Evolutionary conservation across 2,329 filamentous ascomycete species (phyloP).

Genomic region (Trichoderma guizhouense): DNA sequence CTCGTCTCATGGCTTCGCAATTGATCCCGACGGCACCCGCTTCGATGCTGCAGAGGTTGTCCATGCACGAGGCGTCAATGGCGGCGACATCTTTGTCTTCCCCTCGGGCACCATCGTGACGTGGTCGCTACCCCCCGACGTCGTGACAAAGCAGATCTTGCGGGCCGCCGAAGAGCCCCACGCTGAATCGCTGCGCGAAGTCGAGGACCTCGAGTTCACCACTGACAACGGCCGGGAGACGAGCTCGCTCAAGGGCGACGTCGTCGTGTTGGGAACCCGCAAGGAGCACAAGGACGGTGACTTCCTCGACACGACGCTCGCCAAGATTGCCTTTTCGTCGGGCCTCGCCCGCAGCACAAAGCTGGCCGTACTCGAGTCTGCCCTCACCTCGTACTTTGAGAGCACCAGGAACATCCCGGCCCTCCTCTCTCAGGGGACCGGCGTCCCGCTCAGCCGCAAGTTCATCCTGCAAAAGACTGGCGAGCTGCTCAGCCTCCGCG

Average conservation of each 20-base stretch:
- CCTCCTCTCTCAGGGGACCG: constrained; percentile 63
- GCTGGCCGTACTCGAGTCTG: constrained; percentile 82
- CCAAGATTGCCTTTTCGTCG: constrained; percentile 95
- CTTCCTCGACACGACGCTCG: constrained; percentile 63
- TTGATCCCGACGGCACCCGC: constrained; percentile 59
- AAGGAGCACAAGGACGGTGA: constrained; percentile 44
- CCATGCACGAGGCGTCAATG: constrained; percentile 57
- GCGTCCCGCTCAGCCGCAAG: constrained; percentile 49
- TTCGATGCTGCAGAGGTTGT: constrained; percentile 62
- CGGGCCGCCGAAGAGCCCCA: constrained; percentile 75
- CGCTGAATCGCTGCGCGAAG: constrained; percentile 65
- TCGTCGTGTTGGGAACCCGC: constrained; percentile 83
- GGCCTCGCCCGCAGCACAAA: constrained; percentile 91
- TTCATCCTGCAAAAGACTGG: constrained; percentile 94
- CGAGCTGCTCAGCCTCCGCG: constrained; percentile 82
- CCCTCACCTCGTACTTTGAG: constrained; percentile 79
- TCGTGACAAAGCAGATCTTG: constrained; percentile 70
- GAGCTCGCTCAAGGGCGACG: constrained; percentile 79
- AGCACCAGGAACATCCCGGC: constrained; percentile 79
- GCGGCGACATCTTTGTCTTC: constrained; percentile 92
- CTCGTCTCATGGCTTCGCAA: constrained; percentile 55
- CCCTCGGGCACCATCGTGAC: constrained; percentile 90
- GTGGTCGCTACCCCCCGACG: constrained; percentile 79
- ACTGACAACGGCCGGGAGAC: constrained; percentile 70
- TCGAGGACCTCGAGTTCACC: constrained; percentile 84